Evolutionary conservation across 179 eudicot genomes (phyloP).

Genomic region (Drosera spatulata): DNA sequence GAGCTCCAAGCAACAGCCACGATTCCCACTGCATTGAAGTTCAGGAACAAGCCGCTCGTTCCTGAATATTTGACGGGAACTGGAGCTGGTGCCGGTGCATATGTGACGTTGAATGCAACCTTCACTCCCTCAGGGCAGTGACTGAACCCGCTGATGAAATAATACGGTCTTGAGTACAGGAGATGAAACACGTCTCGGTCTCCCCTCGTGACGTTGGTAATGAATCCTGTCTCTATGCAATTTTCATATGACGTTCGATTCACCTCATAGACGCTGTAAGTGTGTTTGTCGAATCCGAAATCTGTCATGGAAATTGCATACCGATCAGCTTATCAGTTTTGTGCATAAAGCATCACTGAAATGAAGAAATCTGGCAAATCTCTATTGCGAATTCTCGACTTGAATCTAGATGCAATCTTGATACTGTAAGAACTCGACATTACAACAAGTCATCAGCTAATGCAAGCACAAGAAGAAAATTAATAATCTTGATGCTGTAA

Average conservation of each 20-base stretch:
- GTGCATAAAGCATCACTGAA: neutral
- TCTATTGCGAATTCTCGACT: too few relatives aligned
- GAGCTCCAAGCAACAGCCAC: too few relatives aligned
- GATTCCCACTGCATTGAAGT: too few relatives aligned
- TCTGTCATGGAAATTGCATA: constrained; percentile 10
- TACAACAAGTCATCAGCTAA: too few relatives aligned
- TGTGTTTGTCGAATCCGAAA: constrained; percentile 40
- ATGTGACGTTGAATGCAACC: constrained; percentile 24
- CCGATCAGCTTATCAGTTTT: neutral
- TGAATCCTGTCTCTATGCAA: constrained; percentile 35
- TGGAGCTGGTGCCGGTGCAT: too few relatives aligned
- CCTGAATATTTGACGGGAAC: too few relatives aligned
- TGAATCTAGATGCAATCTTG: too few relatives aligned
- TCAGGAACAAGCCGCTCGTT: too few relatives aligned
- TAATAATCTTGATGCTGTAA: too few relatives aligned
- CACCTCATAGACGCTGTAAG: constrained; percentile 41
- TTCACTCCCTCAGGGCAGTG: constrained; percentile 49
- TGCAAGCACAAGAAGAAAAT: too few relatives aligned
- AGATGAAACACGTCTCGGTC: constrained; percentile 58
- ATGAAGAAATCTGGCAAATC: neutral
- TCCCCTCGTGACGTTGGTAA: constrained; percentile 42
- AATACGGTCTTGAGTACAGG: constrained; percentile 31
- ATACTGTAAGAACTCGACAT: too few relatives aligned
- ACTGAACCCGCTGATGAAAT: constrained; percentile 57
- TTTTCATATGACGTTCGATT: constrained; percentile 33